Evolutionary conservation across 2,329 filamentous ascomycete species (phyloP), one percentile per base, ranked within the genome.

Genomic region (Clarireedia homoeocarpa): DNA sequence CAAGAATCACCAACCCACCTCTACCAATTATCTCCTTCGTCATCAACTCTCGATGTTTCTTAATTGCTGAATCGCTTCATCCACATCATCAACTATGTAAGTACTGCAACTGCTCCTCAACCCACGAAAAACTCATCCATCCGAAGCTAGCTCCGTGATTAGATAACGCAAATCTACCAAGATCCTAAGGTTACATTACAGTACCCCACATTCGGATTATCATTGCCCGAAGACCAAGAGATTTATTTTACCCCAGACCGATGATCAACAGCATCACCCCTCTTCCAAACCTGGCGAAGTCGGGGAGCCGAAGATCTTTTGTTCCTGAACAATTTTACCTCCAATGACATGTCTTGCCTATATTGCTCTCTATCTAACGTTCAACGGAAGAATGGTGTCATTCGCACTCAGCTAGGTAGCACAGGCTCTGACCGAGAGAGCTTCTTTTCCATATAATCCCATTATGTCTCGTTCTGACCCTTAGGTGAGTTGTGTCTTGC

Each of bases 291-390:
- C 20, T 46, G 30, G 52, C 38, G 49, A 51, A 50, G 49, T 49
- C 27, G 48, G 40, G 45, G 24, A 53, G 34, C 39, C 20, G 39
- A 20, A 20, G 39, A 42, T 17, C 20, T 17, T 42, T 42, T 20
- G 46, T 59, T 45, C 46, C 54, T 50, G 48, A 49, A 39, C 23
- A 60, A 46, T 60, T 59, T 62, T 62, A 23, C 60, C 60, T 62
- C 60, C 60, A 62, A 62, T 62, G 12, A 57, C 20, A 51, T 27
- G n/a, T 30, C 44, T 23, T 30, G 30, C 14, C 45, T 23, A 36
- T 36, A 26, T 53, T 53, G n/a, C 17, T n/a, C 36, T 47, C 30
- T 34, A 4, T 34, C 30, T 12, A 34, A 34, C 5, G n/a, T 3
- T 9, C 12, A 12, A 5, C 17, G 7, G 39, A 30, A 40, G 6